Conservation (phyloP, 2,329 filamentous ascomycete species). For the Ophiostoma sp. region DNA sequence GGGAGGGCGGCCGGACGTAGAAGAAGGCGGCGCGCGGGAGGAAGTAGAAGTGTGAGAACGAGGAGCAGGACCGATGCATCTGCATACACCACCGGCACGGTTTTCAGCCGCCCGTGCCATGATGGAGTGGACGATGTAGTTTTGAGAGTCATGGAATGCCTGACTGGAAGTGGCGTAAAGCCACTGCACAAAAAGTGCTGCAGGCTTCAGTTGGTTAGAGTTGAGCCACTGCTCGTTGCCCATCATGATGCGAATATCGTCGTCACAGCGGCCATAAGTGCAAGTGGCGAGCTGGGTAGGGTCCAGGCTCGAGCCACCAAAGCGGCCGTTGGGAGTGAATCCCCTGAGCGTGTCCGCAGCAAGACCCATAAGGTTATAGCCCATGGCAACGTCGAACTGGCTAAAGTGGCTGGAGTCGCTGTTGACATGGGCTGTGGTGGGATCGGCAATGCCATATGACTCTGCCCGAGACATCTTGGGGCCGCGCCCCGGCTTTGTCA, state of each 20-base stretch:
- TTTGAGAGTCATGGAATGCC: background rate
- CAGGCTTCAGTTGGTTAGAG: background rate
- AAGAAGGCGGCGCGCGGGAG: background rate
- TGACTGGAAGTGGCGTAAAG: background rate
- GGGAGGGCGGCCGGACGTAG: background rate
- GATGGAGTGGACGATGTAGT: background rate
- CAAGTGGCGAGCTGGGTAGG: background rate
- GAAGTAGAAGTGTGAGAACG: background rate
- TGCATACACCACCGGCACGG: background rate
- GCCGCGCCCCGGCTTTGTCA: background rate
- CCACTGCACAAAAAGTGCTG: background rate
- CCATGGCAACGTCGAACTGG: conserved; percentile 12
- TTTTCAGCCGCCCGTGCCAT: background rate
- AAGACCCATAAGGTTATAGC: conserved; percentile 7
- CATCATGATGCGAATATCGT: background rate
- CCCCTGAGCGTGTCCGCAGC: background rate
- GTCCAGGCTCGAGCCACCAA: background rate
- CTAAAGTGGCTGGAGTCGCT: background rate
- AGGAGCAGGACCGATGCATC: background rate
- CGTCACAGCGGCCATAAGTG: background rate
- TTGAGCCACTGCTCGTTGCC: background rate
- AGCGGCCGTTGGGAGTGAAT: background rate
- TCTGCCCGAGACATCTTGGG: background rate
- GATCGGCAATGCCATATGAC: background rate
- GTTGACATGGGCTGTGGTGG: background rate